Evolutionary conservation across 208 protist genomes (phyloP), one percentile per base, ranked within the genome.

Genomic region (Trypanosoma rangeli): DNA sequence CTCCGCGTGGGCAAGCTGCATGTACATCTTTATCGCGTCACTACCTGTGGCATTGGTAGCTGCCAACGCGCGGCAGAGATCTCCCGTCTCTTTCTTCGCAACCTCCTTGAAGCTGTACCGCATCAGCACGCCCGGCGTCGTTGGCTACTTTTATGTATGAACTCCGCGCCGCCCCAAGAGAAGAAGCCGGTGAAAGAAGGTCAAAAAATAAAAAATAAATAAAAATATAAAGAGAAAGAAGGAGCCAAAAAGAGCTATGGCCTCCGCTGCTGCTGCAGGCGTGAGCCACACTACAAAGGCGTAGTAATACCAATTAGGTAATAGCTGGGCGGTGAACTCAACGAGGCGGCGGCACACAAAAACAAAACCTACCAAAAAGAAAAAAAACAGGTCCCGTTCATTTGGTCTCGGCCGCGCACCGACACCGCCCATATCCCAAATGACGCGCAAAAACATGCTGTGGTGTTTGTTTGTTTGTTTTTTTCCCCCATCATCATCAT

Each of bases 1-100:
- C 33, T 68, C 70, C 31, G 54, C 42, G 22, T 75, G 62, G 31
- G 70, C 70, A 57, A 75, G 63, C 8, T 39, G 53, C 62, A 64
- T 64, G 44, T 64, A 48, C 20, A 44, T 53, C 2, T 48, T 37
- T n/a, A 75, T 44, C 28, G 28, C 2, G 9, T 46, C 37, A 26
- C 29, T 42, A 18, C 55, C 53, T 7, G 31, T 42, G 24, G 10
- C 24, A 15, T 48, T 29, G 3, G 22, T 16, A 26, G 22, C 26
- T 1, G 42, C 28, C 2, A 73, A 5, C 20, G 44, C 33, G n/a
- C 26, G 44, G 18, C 16, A 44, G 24, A 53, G 37, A 0, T 39
- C 33, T 13, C 28, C 50, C 26, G 59, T 61, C 35, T 73, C 58
- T 33, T 33, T 56, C 20, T 39, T 49, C 26, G 60, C 60, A 35